Percentiles rank a stretch among this genome's conserved stretches.
Evolutionary conservation across 805 yeast species (phyloP).

Genomic region (Yamadazyma laniorum): DNA sequence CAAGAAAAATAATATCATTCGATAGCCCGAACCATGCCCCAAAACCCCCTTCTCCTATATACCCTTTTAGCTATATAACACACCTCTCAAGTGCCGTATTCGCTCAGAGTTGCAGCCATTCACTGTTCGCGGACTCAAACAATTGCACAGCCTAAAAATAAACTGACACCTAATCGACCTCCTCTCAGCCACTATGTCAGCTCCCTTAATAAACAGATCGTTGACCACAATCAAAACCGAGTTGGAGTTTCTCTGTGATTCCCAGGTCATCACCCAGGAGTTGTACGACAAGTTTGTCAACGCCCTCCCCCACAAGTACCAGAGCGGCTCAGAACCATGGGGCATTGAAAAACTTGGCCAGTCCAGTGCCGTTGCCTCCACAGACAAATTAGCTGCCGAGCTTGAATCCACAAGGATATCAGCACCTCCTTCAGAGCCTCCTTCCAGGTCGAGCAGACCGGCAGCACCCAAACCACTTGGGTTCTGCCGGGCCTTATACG

Average conservation of each 20-base stretch:
- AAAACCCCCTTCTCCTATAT: no score
- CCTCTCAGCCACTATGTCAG: no score
- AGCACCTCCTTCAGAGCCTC: not conserved
- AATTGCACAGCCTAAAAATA: no score
- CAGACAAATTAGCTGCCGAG: constrained; percentile 10
- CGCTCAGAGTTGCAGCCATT: no score
- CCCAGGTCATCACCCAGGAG: constrained; percentile 62
- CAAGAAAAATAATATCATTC: no score
- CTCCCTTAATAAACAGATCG: constrained; percentile 74
- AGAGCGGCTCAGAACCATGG: constrained; percentile 49
- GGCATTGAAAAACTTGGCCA: constrained; percentile 32
- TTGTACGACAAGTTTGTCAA: constrained; percentile 50
- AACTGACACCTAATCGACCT: no score
- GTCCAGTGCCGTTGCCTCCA: constrained; percentile 1
- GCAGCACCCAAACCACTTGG: constrained; percentile 25
- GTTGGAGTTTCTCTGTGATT: constrained; percentile 73
- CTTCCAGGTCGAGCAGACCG: constrained; percentile 5
- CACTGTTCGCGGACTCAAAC: no score
- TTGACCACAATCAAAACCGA: constrained; percentile 73
- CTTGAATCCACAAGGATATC: constrained; percentile 2
- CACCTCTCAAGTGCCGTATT: no score
- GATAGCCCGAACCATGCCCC: no score
- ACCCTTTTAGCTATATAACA: no score
- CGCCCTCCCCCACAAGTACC: constrained; percentile 58
- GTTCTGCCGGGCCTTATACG: constrained; percentile 66